These are phyloP conservation scores for Paspalum notatum DNA, from an alignment of 176 grass and related monocot genomes.

Conservation along the genomic window DNA sequence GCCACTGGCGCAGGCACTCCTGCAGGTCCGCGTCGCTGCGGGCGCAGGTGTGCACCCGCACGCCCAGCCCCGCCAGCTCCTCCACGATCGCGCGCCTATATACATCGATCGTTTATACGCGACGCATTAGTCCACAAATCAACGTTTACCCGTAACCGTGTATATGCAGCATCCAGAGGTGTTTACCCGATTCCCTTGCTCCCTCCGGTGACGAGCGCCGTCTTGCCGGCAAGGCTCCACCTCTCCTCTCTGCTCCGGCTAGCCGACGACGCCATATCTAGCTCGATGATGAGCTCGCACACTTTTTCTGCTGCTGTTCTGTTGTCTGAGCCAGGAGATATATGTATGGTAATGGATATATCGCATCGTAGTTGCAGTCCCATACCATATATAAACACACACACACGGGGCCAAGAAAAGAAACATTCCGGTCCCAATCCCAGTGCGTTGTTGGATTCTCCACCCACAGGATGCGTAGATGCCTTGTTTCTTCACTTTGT, in stretches of 20 bases:
- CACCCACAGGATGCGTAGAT: background rate
- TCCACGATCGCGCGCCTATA: constrained; percentile 44
- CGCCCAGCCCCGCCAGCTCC: constrained; percentile 57
- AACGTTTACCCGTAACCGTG: too few species aligned
- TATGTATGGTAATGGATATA: background rate
- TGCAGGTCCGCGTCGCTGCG: constrained; percentile 41
- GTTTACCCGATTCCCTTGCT: constrained; percentile 47
- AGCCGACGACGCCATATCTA: background rate
- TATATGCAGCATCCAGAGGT: background rate
- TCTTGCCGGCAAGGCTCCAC: constrained; percentile 41
- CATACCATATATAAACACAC: too few species aligned
- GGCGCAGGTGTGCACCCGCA: constrained; percentile 51
- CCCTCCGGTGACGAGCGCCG: constrained; percentile 51
- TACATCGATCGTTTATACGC: too few species aligned
- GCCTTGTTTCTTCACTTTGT: background rate
- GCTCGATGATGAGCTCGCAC: background rate
- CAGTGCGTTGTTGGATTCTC: background rate
- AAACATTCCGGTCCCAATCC: too few species aligned
- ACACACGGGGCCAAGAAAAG: too few species aligned
- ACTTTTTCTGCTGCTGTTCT: background rate
- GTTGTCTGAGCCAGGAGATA: background rate
- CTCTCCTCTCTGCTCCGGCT: constrained; percentile 15
- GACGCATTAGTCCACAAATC: too few species aligned
- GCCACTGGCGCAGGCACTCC: constrained; percentile 43
- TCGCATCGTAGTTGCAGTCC: background rate